These are phyloP conservation scores for Peltaster fructicola DNA, from an alignment of 2,329 filamentous ascomycete genomes.

Conservation along the genomic window DNA sequence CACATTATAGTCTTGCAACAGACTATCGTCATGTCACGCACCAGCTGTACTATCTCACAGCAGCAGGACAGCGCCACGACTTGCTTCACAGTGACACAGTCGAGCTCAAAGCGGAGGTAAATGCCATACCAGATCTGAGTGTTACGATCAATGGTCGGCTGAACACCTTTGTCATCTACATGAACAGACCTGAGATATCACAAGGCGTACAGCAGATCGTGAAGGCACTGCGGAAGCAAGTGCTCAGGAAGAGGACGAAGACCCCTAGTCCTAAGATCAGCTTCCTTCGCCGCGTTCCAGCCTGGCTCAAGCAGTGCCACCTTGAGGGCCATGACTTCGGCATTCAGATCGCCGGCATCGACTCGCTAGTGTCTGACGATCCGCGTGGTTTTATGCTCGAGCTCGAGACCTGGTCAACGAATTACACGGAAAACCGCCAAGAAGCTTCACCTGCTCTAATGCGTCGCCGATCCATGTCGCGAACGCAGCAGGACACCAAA, in stretches of 20 bases:
- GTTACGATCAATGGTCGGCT: conserved; percentile 65
- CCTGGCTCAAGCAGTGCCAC: conserved; percentile 70
- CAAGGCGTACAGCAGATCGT: conserved; percentile 86
- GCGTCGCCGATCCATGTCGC: conserved; percentile 58
- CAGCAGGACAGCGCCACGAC: conserved; percentile 65
- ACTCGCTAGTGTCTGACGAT: conserved; percentile 64
- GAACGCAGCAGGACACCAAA: conserved; percentile 33
- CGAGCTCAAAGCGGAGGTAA: conserved; percentile 72
- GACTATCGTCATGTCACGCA: conserved; percentile 72
- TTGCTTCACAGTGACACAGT: conserved; percentile 74
- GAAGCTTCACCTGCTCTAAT: conserved; percentile 25
- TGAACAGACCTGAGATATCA: conserved; percentile 82
- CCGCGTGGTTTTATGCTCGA: conserved; percentile 72
- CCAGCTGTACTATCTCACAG: conserved; percentile 86
- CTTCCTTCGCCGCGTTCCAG: conserved; percentile 59
- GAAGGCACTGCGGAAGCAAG: conserved; percentile 56
- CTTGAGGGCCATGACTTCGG: conserved; percentile 81
- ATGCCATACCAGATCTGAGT: conserved; percentile 67
- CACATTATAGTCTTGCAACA: conserved; percentile 73
- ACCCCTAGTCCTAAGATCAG: conserved; percentile 32
- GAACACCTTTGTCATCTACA: conserved; percentile 73
- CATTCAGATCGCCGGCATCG: conserved; percentile 76
- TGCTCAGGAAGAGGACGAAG: conserved; percentile 32
- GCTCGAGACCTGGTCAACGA: conserved; percentile 69
- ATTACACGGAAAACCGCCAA: conserved; percentile 66